Evolutionary conservation across 306 rosid genomes (phyloP).

Genomic region (Trifolium dubium): DNA sequence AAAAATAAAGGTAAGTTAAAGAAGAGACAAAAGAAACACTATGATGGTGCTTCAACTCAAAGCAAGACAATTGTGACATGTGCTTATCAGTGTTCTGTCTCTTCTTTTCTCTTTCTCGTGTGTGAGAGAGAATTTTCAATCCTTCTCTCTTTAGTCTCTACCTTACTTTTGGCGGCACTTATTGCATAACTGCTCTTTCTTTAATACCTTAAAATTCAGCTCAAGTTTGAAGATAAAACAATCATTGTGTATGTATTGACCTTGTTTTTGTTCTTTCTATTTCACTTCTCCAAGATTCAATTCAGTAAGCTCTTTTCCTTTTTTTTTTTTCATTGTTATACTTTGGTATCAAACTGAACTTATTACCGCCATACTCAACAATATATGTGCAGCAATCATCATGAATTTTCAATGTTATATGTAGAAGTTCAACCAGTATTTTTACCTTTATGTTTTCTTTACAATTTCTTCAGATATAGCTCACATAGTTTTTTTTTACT

Average conservation of each 20-base stretch:
- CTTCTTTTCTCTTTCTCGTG: conserved; percentile 32
- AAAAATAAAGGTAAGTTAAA: not conserved
- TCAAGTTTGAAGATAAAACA: not conserved
- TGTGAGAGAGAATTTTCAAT: conserved; percentile 35
- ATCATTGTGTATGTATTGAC: not conserved
- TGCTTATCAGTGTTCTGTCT: conserved; percentile 45
- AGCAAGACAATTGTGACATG: not conserved
- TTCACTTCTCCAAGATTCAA: conserved; percentile 63
- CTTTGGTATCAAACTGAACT: conserved; percentile 44
- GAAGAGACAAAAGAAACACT: not conserved
- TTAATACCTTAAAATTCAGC: conserved; percentile 2
- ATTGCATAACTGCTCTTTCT: conserved; percentile 7
- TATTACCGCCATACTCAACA: not conserved
- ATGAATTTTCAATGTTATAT: no score
- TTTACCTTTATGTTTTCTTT: not conserved
- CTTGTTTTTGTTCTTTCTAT: not conserved
- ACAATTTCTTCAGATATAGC: not conserved
- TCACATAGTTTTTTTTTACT: not conserved
- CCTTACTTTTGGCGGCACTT: conserved; percentile 3
- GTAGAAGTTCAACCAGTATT: not conserved
- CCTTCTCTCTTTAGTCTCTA: not conserved
- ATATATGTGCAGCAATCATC: not conserved
- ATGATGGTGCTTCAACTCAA: conserved; percentile 37
- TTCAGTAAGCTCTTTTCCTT: conserved; percentile 68
- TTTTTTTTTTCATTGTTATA: not conserved